A percentile compares a stretch with the other conserved stretches of the same genome.
phyloP scores from a whole-genome alignment of 2,329 filamentous ascomycete genomes.

The Botryosphaeria agaves region DNA sequence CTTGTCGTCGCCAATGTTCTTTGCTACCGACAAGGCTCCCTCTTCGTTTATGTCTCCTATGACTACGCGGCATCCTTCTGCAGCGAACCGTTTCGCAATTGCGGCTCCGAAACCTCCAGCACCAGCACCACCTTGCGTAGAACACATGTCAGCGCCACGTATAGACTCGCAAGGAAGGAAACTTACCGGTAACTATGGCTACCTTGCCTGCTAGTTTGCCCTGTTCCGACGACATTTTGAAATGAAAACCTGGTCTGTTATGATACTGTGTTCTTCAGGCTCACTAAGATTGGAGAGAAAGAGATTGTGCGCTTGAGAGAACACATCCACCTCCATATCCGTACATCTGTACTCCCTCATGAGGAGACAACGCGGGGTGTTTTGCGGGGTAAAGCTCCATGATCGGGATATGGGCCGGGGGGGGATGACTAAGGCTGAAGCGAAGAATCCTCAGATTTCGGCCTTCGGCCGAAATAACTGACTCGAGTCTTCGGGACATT shows the following conservation, averaged over 20 bases:
- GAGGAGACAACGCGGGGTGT: not conserved
- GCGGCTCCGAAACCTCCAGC: conserved; percentile 47
- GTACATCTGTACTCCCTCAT: not conserved
- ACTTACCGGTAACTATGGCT: conserved; percentile 35
- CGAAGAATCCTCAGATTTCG: too few relatives aligned
- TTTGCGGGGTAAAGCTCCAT: too few relatives aligned
- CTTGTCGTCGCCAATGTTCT: conserved; percentile 25
- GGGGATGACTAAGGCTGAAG: too few relatives aligned
- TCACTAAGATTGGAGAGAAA: too few relatives aligned
- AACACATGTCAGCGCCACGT: conserved; percentile 18
- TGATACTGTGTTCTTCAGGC: too few relatives aligned
- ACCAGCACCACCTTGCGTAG: conserved; percentile 36
- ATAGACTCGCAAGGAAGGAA: conserved; percentile 2
- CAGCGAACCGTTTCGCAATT: conserved; percentile 40
- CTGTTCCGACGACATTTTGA: not conserved
- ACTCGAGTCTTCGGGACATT: too few relatives aligned
- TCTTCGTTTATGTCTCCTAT: conserved; percentile 42
- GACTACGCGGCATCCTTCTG: conserved; percentile 43
- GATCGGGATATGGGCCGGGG: too few relatives aligned
- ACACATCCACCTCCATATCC: too few relatives aligned
- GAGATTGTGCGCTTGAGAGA: too few relatives aligned
- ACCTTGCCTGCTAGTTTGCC: conserved; percentile 34
- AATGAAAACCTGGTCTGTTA: too few relatives aligned
- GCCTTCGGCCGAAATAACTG: too few relatives aligned
- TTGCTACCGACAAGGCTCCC: conserved; percentile 34